phyloP scores from a whole-genome alignment of 192 early-diverging fungal genomes.

The Globomyces pollinis-pini region DNA sequence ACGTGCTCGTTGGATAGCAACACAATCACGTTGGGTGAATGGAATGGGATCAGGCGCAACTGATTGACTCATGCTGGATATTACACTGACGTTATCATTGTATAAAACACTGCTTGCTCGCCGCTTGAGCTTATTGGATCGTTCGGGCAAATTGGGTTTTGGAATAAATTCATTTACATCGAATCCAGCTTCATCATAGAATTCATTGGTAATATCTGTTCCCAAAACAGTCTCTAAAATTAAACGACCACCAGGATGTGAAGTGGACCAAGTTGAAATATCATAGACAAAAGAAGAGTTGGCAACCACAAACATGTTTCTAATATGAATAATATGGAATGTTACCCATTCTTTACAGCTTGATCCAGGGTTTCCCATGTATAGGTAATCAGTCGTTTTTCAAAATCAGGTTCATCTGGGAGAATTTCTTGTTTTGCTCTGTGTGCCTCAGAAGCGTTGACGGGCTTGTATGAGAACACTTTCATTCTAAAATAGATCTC shows the following conservation, averaged over 20 bases:
- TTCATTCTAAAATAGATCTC: slow-evolving; percentile 9
- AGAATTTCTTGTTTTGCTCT: too few relatives aligned
- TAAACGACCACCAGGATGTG: slow-evolving; percentile 21
- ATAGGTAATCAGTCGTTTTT: background rate
- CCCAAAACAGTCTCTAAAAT: slow-evolving; percentile 23
- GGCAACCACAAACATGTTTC: slow-evolving; percentile 26
- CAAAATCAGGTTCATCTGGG: background rate
- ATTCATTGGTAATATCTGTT: slow-evolving; percentile 36
- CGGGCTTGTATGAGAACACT: background rate
- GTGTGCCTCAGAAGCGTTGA: too few relatives aligned
- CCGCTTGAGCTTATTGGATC: background rate
- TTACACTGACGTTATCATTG: background rate
- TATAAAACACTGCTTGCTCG: background rate
- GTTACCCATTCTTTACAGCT: background rate
- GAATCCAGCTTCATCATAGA: slow-evolving; percentile 35
- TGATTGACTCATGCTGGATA: too few relatives aligned
- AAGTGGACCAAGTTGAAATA: slow-evolving; percentile 24
- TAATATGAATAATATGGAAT: too few relatives aligned
- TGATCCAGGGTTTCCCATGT: slow-evolving; percentile 1
- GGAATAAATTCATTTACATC: slow-evolving; percentile 30
- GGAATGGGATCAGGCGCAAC: background rate
- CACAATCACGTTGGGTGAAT: slow-evolving; percentile 31
- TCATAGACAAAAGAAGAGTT: slow-evolving; percentile 39
- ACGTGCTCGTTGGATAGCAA: slow-evolving; percentile 20
- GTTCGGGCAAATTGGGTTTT: background rate